phyloP scores from a whole-genome alignment of 768 basidiomycete genomes.

The Lyophyllum semitale region DNA sequence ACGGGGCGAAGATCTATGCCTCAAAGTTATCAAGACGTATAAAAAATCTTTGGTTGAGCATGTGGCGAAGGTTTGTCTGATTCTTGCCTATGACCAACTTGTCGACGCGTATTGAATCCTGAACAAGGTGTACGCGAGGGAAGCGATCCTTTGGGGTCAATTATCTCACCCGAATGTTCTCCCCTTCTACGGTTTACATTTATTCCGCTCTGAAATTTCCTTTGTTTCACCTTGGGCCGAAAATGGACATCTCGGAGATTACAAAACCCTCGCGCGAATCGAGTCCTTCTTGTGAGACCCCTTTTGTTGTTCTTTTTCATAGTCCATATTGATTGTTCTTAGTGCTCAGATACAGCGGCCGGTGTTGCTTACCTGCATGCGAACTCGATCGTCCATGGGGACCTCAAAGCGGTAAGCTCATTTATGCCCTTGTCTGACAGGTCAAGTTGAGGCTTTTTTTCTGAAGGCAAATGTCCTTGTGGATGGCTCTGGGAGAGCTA shows the following conservation, averaged over 20 bases:
- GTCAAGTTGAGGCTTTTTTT: neutral
- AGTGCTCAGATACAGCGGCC: slow-evolving; percentile 23
- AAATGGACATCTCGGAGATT: slow-evolving; percentile 28
- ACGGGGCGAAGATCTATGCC: neutral
- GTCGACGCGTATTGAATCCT: neutral
- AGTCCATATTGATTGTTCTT: neutral
- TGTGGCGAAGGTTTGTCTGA: slow-evolving; percentile 5
- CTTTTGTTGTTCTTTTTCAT: neutral
- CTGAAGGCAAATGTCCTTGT: slow-evolving; percentile 21
- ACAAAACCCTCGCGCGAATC: slow-evolving; percentile 23
- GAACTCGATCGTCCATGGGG: slow-evolving; percentile 29
- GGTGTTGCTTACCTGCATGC: slow-evolving; percentile 29
- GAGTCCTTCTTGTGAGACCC: slow-evolving; percentile 32
- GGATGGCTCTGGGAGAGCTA: slow-evolving; percentile 16
- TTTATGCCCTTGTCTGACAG: neutral
- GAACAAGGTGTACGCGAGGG: slow-evolving; percentile 13
- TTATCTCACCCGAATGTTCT: slow-evolving; percentile 30
- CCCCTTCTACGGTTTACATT: slow-evolving; percentile 31
- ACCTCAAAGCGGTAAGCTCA: slow-evolving; percentile 28
- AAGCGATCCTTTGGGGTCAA: slow-evolving; percentile 28
- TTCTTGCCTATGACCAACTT: neutral
- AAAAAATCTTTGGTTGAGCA: neutral
- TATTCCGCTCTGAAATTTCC: slow-evolving; percentile 19
- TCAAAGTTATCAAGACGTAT: slow-evolving; percentile 10
- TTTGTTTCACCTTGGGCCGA: slow-evolving; percentile 34